Percentiles rank a stretch among this genome's conserved stretches.
Evolutionary conservation across 768 basidiomycete species (phyloP).

Genomic region (Calocybe gangraenosa): DNA sequence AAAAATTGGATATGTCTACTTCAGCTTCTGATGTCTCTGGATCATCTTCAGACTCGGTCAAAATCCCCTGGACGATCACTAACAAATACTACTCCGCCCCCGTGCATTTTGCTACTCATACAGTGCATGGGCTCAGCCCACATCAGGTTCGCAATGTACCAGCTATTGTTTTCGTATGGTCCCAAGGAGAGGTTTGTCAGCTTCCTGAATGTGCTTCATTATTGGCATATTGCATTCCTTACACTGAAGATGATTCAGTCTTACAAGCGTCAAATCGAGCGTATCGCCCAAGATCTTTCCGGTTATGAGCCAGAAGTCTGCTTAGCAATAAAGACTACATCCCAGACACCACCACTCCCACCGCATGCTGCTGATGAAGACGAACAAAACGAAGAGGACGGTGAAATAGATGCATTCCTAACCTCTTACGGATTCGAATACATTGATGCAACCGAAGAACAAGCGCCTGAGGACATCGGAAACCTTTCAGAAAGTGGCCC

Average conservation of each 20-base stretch:
- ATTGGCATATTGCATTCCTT: slow-evolving; percentile 6
- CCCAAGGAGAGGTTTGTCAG: slow-evolving; percentile 54
- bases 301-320: slow-evolving; percentile 65
- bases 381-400: slow-evolving; percentile 30
- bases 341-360: slow-evolving; percentile 2
- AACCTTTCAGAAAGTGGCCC: slow-evolving; percentile 10
- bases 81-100: slow-evolving; percentile 82
- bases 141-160: slow-evolving; percentile 47
- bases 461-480: slow-evolving; percentile 1
- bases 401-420: slow-evolving; percentile 61
- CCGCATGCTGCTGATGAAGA: slow-evolving; percentile 14
- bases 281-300: slow-evolving; percentile 43
- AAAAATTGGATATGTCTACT: slow-evolving; percentile 1
- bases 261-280: slow-evolving; percentile 52
- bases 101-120: slow-evolving; percentile 61
- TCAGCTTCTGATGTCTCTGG: slow-evolving; percentile 7
- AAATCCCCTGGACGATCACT: slow-evolving; percentile 67
- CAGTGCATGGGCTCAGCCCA: slow-evolving; percentile 38
- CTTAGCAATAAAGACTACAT: slow-evolving; percentile 57
- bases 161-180: slow-evolving; percentile 74
- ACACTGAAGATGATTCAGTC: slow-evolving; percentile 34
- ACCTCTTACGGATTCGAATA: slow-evolving; percentile 76
- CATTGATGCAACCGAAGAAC: slow-evolving; percentile 47
- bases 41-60: slow-evolving; percentile 19
- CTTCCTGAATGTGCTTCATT: slow-evolving; percentile 8